Evolutionary conservation across 2,329 filamentous ascomycete genomes (phyloP), one percentile per base, ranked within the genome.

Genomic region (Colletotrichum magnum): DNA sequence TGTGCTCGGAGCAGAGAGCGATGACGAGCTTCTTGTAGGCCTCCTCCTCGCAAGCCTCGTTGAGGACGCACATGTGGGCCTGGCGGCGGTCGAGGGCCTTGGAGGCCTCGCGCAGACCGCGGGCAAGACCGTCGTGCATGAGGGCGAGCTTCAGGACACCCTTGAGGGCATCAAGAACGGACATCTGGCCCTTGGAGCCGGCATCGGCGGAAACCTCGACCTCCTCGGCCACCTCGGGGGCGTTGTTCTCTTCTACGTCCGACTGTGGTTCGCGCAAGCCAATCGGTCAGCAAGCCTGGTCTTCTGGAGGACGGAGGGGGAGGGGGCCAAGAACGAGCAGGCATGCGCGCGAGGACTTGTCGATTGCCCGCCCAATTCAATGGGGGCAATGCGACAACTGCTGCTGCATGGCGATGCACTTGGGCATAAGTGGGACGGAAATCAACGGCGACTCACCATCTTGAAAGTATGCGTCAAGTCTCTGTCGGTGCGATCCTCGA

Each of bases 1-100:
- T 98, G 90, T 99, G 96, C 92, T 99, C 96, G 74, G 93, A 94
- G 93, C 96, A 99, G 72, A 99, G 93, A 73, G 96, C 96, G 78
- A 98, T 93, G 79, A 99, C 95, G 76, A 99, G 92, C 93, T 99
- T 99, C 94, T 99, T 99, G 91, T 99, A 99, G 77, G 96, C 95
- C 87, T 99, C 96, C 91, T 99, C 96, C 89, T 99, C 96, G 90
- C 96, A 99, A 77, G 93, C 92, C 92, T 99, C 96, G 92, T 99
- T 99, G 80, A 99, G 92, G 77, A 99, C 96, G 85, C 96, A 99
- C 95, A 99, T 98, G 89, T 99, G 96, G 71, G 96, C 96, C 89
- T 99, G 94, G 82, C 96, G 94, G 82, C 96, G 92, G 87, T 99
- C 96, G 81, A 99, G 94, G 74, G 96, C 95, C 91, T 99, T 99